These are phyloP conservation scores for Paramecium octaurelia DNA, from an alignment of 73 alveolate genomes.

Conservation along the genomic window DNA sequence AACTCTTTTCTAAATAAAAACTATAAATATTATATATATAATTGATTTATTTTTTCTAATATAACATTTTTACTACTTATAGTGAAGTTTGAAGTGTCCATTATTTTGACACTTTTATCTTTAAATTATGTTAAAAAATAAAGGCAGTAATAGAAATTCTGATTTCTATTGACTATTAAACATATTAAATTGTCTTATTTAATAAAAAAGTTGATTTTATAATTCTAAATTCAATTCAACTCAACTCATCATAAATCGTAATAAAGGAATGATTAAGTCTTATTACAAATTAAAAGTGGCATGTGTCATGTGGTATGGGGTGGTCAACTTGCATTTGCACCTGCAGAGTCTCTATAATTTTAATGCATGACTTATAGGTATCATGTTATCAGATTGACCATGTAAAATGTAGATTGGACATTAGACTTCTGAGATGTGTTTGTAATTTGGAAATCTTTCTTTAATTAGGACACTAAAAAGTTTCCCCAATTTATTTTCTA, in stretches of 20 bases:
- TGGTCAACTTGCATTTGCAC: background rate
- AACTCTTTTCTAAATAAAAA: no score
- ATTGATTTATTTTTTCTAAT: no score
- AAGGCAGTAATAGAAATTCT: background rate
- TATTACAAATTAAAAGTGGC: background rate
- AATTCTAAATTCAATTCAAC: background rate
- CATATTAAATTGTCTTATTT: background rate
- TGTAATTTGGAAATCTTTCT: constrained; percentile 25
- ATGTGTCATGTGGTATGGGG: constrained; percentile 16
- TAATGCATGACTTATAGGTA: constrained; percentile 71
- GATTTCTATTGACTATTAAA: background rate
- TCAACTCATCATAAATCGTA: constrained; percentile 6
- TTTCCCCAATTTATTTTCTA: constrained; percentile 32
- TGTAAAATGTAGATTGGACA: constrained; percentile 70
- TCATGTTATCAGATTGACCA: constrained; percentile 71
- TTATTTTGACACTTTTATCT: no score
- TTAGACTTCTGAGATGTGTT: constrained; percentile 40
- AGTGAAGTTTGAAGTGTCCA: no score
- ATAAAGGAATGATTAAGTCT: background rate
- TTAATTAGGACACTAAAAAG: background rate
- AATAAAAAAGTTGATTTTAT: background rate
- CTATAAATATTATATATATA: no score
- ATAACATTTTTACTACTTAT: no score
- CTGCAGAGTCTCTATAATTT: background rate
- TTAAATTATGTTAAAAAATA: no score